phyloP scores from a whole-genome alignment of 768 basidiomycete genomes.

The Boletus bicolor region DNA sequence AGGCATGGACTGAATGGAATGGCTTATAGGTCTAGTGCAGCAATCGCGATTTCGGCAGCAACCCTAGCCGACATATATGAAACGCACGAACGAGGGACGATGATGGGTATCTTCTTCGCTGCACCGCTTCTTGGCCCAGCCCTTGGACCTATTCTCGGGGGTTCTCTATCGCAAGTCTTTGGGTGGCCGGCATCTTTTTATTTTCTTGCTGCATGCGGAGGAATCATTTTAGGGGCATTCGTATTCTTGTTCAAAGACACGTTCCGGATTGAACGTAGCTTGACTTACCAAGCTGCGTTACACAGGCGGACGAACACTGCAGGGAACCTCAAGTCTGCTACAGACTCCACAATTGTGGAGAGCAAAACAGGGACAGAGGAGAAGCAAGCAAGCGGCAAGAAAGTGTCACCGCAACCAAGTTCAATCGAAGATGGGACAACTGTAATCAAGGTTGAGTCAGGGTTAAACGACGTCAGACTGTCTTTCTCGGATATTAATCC shows the following conservation, averaged over 20 bases:
- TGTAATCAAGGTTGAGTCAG: slow-evolving; percentile 11
- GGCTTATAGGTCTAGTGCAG: slow-evolving; percentile 54
- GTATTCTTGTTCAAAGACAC: slow-evolving; percentile 75
- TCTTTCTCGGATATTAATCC: slow-evolving; percentile 76
- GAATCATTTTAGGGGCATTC: slow-evolving; percentile 52
- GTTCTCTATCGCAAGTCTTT: slow-evolving; percentile 60
- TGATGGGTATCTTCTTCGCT: slow-evolving; percentile 79
- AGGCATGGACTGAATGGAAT: neutral
- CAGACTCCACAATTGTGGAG: slow-evolving; percentile 17
- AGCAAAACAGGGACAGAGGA: slow-evolving; percentile 7
- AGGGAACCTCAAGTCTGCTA: slow-evolving; percentile 20
- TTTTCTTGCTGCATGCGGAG: slow-evolving; percentile 68
- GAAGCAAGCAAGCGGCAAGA: slow-evolving; percentile 14
- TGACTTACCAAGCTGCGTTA: slow-evolving; percentile 70
- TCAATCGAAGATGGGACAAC: slow-evolving; percentile 25
- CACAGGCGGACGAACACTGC: slow-evolving; percentile 37
- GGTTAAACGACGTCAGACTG: slow-evolving; percentile 42
- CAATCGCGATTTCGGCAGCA: slow-evolving; percentile 70
- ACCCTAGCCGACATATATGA: slow-evolving; percentile 80
- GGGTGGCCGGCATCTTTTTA: slow-evolving; percentile 83
- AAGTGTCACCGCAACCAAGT: slow-evolving; percentile 8
- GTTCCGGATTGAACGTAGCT: slow-evolving; percentile 77
- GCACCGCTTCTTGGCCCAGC: slow-evolving; percentile 75
- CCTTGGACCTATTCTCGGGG: slow-evolving; percentile 72
- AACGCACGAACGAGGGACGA: slow-evolving; percentile 67